Percentiles rank a stretch among this genome's conserved stretches.
These are phyloP conservation scores for Aspergillus neotritici DNA, from an alignment of 2,329 filamentous ascomycete species.

Conservation along the genomic window DNA sequence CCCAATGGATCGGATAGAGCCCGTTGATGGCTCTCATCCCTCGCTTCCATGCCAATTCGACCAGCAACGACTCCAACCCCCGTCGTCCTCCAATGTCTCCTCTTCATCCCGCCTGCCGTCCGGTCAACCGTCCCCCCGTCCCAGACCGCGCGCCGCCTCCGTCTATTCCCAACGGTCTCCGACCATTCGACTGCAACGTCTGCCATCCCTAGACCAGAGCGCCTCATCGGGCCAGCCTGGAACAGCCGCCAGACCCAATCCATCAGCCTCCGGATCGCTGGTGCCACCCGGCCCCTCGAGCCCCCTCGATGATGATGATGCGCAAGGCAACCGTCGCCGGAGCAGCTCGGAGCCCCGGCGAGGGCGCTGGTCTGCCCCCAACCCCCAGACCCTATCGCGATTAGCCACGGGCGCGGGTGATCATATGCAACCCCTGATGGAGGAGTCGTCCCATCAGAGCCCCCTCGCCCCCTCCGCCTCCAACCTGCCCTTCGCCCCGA, in stretches of 20 bases:
- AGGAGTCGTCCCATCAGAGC: constrained; percentile 25
- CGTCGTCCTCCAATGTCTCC: constrained; percentile 4
- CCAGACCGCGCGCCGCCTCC: constrained; percentile 20
- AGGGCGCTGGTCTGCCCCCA: constrained; percentile 27
- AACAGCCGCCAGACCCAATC: constrained; percentile 9
- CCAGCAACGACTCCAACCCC: constrained; percentile 9
- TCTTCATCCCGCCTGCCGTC: neutral
- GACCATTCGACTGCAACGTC: constrained; percentile 27
- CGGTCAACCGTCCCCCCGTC: constrained; percentile 16
- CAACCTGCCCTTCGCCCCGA: constrained; percentile 7
- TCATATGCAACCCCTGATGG: constrained; percentile 29
- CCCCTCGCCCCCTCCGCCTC: constrained; percentile 6
- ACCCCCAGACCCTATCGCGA: constrained; percentile 15
- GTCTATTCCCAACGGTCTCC: constrained; percentile 23
- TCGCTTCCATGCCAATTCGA: constrained; percentile 5
- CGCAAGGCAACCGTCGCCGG: constrained; percentile 30
- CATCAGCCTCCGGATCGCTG: neutral
- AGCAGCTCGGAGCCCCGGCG: constrained; percentile 39
- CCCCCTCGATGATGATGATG: constrained; percentile 23
- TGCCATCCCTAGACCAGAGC: constrained; percentile 11
- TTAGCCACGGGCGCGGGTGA: constrained; percentile 17
- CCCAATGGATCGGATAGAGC: constrained; percentile 38
- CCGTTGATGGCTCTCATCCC: constrained; percentile 18
- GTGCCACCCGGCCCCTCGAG: constrained; percentile 1
- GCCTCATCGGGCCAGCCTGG: neutral